phyloP scores from a whole-genome alignment of 176 grass and related monocot genomes.

The Puccinellia tenuiflora region DNA sequence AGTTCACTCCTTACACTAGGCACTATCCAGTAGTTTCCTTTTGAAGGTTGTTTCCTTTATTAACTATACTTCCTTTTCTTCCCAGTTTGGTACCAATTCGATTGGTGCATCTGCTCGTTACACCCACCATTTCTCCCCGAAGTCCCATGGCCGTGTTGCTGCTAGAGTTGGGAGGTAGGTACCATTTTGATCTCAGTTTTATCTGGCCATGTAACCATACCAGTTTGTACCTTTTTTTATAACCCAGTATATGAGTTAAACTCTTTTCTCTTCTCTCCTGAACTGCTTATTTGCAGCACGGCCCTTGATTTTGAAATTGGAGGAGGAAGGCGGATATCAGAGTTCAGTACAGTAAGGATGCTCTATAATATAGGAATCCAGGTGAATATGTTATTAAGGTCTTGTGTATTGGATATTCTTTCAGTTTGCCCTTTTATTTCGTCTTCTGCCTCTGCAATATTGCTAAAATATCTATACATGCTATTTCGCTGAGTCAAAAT shows the following conservation, averaged over 20 bases:
- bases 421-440: slow-evolving; percentile 19
- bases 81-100: slow-evolving; percentile 76
- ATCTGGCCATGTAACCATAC: background rate
- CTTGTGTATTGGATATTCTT: background rate
- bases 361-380: slow-evolving; percentile 95
- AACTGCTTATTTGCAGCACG: slow-evolving; percentile 48
- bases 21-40: background rate
- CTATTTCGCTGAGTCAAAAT: background rate
- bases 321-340: slow-evolving; percentile 80
- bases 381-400: slow-evolving; percentile 38
- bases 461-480: background rate
- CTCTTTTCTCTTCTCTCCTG: slow-evolving; percentile 5
- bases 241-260: slow-evolving; percentile 5
- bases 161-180: slow-evolving; percentile 85
- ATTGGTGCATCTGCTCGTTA: slow-evolving; percentile 88
- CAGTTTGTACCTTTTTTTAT: background rate
- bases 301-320: slow-evolving; percentile 95
- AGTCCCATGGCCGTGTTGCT: slow-evolving; percentile 81
- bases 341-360: slow-evolving; percentile 87
- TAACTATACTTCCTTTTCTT: slow-evolving; percentile 11
- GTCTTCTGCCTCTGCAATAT: background rate
- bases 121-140: slow-evolving; percentile 57
- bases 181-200: slow-evolving; percentile 6
- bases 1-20: slow-evolving; percentile 1
- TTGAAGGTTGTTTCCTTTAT: background rate